phyloP scores from a whole-genome alignment of 176 grass and related monocot species.

The Musa troglodytarum region DNA sequence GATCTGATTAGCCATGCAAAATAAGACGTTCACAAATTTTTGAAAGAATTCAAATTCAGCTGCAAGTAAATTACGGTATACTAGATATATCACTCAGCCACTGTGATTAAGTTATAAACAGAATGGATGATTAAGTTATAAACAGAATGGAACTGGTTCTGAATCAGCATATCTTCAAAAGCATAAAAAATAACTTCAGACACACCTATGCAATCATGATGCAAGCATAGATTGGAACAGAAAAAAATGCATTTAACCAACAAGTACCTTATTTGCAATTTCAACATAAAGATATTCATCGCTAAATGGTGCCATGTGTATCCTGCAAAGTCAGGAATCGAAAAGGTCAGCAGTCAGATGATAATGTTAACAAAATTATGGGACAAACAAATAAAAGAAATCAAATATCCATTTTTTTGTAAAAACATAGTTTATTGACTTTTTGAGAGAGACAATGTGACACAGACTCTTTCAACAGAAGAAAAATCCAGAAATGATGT shows the following conservation, averaged over 20 bases:
- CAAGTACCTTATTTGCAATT: conserved; percentile 95
- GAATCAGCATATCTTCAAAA: background rate
- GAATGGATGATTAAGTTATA: no score
- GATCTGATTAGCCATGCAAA: no score
- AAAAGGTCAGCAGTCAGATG: conserved; percentile 17
- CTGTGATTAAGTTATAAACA: no score
- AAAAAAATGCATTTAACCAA: background rate
- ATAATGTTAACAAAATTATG: conserved; percentile 1
- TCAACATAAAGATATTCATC: conserved; percentile 99
- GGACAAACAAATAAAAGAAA: background rate
- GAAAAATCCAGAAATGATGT: no score
- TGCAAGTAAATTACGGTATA: no score
- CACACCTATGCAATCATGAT: background rate
- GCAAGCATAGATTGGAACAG: background rate
- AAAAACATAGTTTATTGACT: no score
- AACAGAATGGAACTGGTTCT: no score
- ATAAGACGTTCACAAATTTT: no score
- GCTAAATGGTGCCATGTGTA: conserved; percentile 96
- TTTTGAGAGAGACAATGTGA: no score
- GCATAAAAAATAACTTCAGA: background rate
- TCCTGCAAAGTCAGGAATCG: conserved; percentile 44
- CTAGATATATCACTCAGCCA: no score
- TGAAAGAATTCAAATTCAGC: no score
- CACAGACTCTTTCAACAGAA: no score
- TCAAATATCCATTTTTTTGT: background rate